These are phyloP conservation scores for Fusarium longipes DNA, from an alignment of 2,329 filamentous ascomycete genomes.

Conservation along the genomic window DNA sequence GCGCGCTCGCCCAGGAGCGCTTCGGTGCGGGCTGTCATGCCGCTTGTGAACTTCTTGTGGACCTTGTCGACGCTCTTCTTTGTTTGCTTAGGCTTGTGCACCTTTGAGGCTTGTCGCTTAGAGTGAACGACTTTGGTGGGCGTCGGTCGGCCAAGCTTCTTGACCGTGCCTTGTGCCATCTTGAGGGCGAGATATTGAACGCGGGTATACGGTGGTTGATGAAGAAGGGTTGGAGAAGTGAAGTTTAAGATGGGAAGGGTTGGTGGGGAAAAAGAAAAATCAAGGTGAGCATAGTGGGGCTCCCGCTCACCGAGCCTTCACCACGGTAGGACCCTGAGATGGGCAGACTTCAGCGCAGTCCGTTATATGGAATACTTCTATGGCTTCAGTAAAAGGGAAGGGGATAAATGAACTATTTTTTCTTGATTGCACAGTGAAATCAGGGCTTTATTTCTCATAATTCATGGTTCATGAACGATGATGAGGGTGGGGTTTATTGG, in stretches of 20 bases:
- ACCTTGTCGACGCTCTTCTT: slow-evolving; percentile 63
- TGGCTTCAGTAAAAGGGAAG: no score
- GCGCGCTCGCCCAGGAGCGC: slow-evolving; percentile 68
- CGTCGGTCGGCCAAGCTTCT: slow-evolving; percentile 58
- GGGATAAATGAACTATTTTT: no score
- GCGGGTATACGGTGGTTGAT: not conserved
- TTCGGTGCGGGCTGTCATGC: slow-evolving; percentile 67
- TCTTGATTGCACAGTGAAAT: no score
- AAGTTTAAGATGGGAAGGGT: slow-evolving; percentile 9
- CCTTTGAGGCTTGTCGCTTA: slow-evolving; percentile 58
- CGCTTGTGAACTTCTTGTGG: slow-evolving; percentile 66
- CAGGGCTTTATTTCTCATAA: no score
- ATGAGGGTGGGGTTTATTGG: no score
- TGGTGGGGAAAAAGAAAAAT: slow-evolving; percentile 32
- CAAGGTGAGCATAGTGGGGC: slow-evolving; percentile 34
- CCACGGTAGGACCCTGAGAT: not conserved
- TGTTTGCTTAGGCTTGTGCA: slow-evolving; percentile 61
- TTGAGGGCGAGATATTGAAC: not conserved
- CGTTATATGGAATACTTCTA: no score
- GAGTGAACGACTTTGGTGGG: slow-evolving; percentile 56
- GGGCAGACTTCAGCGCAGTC: not conserved
- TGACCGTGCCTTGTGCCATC: slow-evolving; percentile 68
- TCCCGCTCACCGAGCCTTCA: slow-evolving; percentile 21
- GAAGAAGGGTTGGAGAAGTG: slow-evolving; percentile 51
- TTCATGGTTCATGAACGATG: no score